These are phyloP conservation scores for Elongisporangium senticosum DNA, from an alignment of 352 stramenopile genomes.

Conservation along the genomic window DNA sequence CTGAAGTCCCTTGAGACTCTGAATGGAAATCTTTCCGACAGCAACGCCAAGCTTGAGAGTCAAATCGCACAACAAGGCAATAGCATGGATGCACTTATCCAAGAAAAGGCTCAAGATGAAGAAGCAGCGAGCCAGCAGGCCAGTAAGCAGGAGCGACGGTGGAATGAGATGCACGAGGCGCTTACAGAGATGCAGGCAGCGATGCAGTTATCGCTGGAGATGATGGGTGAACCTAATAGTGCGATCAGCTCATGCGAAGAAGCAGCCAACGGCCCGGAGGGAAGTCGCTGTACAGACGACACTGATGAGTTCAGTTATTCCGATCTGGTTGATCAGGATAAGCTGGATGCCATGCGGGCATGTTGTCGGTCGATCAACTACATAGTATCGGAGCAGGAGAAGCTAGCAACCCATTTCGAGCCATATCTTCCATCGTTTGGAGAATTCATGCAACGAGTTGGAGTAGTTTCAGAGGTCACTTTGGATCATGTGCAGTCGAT, in stretches of 20 bases:
- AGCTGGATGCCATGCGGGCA: constrained; percentile 10
- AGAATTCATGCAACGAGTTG: constrained; percentile 9
- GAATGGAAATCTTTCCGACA: constrained; percentile 12
- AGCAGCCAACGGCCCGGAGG: not conserved
- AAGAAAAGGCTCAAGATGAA: constrained; percentile 13
- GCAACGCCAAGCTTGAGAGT: constrained; percentile 14
- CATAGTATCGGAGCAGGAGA: constrained; percentile 5
- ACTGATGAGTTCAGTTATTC: constrained; percentile 2
- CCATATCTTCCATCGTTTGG: constrained; percentile 12
- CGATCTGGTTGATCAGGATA: constrained; percentile 9
- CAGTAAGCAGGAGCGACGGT: constrained; percentile 11
- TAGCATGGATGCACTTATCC: constrained; percentile 9
- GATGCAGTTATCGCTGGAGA: constrained; percentile 8
- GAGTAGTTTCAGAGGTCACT: constrained; percentile 9
- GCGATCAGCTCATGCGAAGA: not conserved
- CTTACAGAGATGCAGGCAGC: constrained; percentile 34
- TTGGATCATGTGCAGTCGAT: constrained; percentile 9
- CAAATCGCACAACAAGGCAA: constrained; percentile 13
- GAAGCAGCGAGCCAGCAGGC: constrained; percentile 10
- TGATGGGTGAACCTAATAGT: constrained; percentile 3
- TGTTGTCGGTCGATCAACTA: constrained; percentile 18
- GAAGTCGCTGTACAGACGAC: not conserved
- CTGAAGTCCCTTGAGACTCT: constrained; percentile 4
- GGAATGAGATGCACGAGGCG: constrained; percentile 16
- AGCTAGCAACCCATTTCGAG: not conserved